Percentiles rank a stretch among this genome's conserved stretches.
Evolutionary conservation across 2,329 filamentous ascomycete species (phyloP).

Genomic region (Aureobasidium vineae): DNA sequence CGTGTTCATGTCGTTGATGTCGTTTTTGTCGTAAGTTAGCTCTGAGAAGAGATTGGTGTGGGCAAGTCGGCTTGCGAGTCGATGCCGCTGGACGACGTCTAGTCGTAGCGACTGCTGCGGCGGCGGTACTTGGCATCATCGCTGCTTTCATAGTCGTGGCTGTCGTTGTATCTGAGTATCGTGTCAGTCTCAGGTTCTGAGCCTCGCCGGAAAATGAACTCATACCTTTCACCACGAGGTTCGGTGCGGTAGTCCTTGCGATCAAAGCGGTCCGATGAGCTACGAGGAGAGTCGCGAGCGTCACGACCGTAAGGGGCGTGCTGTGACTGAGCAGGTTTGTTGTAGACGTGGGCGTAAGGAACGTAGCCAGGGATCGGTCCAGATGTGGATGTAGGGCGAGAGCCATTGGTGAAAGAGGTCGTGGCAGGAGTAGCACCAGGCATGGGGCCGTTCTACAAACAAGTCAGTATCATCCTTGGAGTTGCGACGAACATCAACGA

Average conservation of each 20-base stretch:
- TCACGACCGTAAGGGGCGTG: neutral
- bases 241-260: slow-evolving; percentile 5
- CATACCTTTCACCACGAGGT: neutral
- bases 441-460: neutral
- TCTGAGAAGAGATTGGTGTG: neutral
- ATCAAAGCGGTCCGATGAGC: neutral
- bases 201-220: neutral
- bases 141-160: neutral
- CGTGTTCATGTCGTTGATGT: neutral
- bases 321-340: slow-evolving; percentile 6
- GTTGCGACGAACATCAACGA: neutral
- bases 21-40: neutral
- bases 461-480: neutral
- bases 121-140: slow-evolving; percentile 1
- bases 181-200: neutral
- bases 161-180: neutral
- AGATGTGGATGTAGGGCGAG: slow-evolving; percentile 16
- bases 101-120: slow-evolving; percentile 12
- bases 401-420: neutral
- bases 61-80: neutral
- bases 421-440: neutral
- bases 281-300: neutral
- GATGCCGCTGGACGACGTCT: neutral
- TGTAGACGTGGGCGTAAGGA: slow-evolving; percentile 40
- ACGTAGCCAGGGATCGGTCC: slow-evolving; percentile 35